Evolutionary conservation across 805 yeast genomes (phyloP), one percentile per base, ranked within the genome.

Genomic region (Metschnikowia dekortorum): DNA sequence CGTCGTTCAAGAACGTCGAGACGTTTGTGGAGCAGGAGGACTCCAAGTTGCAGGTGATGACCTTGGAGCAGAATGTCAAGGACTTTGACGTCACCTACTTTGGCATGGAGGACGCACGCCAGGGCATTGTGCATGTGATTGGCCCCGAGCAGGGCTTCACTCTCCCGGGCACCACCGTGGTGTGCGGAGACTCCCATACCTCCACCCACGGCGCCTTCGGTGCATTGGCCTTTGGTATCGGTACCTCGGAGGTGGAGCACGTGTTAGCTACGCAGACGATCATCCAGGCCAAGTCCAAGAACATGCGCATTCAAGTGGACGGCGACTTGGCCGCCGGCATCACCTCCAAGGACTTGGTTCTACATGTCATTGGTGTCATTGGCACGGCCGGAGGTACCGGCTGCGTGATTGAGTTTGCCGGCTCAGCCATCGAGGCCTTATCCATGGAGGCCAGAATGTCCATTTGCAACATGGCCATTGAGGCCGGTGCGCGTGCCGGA

Each of bases 301-400:
- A 94, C 76, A 94, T 94, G 99, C 81, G 94, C 66, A 85, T 94
- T 60, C 69, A 77, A 54, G 87, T 94, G 28, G 83, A 84, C 52
- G 99, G 99, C 56, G 87, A 86, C 59, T 80, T 94, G 59, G 71
- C 76, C 36, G 87, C 87, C 37, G 98, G 97, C 47, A 85, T 94
- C 69, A 92, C 99, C 16, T 94, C 98, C 42, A 94, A 94, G 78
- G 99, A 94, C 74, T 76, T 94, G 61, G 84, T 94, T 58, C 79
- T 94, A 53, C 98, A 94, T 68, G 94, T 94, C 40, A 94, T 94
- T 64, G 97, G 97, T 61, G 83, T 84, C 47, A 94, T 94, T 65
- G 99, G 99, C 73, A 94, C 99, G 58, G 99, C 99, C 53, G 99
- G 99, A 73, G 99, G 99, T 74, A 94, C 98, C 52, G 99, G 99